Evolutionary conservation across 495 filamentous ascomycete genomes (phyloP), one percentile per base, ranked within the genome.

Genomic region (Paragyromitra xinjiangensis): DNA sequence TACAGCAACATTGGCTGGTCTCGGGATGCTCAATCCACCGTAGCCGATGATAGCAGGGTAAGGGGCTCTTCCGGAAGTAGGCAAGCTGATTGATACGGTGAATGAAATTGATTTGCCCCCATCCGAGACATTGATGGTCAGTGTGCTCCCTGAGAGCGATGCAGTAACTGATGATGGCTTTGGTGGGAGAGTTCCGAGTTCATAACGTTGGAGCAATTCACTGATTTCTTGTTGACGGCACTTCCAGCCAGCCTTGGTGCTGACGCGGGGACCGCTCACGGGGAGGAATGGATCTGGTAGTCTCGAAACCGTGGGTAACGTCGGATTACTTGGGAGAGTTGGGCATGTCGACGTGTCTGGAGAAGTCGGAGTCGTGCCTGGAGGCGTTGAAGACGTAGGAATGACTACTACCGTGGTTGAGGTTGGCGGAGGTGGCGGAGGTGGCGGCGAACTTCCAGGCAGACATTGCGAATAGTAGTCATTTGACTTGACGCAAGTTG

Each of bases 91-190:
- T 44, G 73, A 78, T 12, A 79, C 82, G 65, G 71, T 84, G 78
- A 88, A 87, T 0, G 86, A 84, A 59, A 86, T 85, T n/a, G 85
- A 84, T 81, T 87, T 87, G 64, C 84, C 84, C 44, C 81, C 83
- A 5, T 81, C 76, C 6, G 69, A 44, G 37, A 22, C 24, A 58
- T 40, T 81, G 53, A 84, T 82, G 44, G 75, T 83, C 19, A 84
- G 64, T 19, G 62, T 68, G 69, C 71, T 77, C 12, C 50, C 66
- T 48, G 68, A 45, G 62, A 78, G 78, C 0, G 83, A 73, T 14
- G 78, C 85, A 5, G 84, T 84, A 37, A 87, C 82, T 6, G 82
- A 79, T 16, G 63, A 65, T 9, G 84, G 82, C 59, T 82, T 84
- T 64, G 80, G 70, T 45, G 84, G 83, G 14, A 81, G 58, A 22